Evolutionary conservation across 2,329 filamentous ascomycete species (phyloP), one percentile per base, ranked within the genome.

Genomic region (Aschersonia sp.): DNA sequence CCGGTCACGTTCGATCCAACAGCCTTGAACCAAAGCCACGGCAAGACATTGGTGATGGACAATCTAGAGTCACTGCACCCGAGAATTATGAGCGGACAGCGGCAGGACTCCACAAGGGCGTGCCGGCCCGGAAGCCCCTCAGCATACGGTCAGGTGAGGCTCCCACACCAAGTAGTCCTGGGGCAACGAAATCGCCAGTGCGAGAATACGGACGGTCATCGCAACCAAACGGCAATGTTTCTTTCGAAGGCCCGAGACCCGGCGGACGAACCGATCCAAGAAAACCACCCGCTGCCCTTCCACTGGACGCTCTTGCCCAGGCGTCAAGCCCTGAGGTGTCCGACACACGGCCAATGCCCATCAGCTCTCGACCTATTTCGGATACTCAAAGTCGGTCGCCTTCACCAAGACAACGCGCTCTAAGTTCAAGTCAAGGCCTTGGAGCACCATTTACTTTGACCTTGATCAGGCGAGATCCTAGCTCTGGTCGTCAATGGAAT

Each of bases 401-500:
- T 0, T 70, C 68, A 1, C 69, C 68, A 3, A 68, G 65, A 47
- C 58, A 53, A 44, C 59, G 54, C 38, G 54, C 56, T 5, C 9
- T 45, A 9, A 31, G 7, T n/a, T 48, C 50, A 29, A 54, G 61
- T 5, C 61, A 65, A 46, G 61, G 66, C 29, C 40, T n/a, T 30
- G 48, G 48, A 44, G 61, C 64, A 0, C 69, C 74, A 0, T 79
- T 78, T 52, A 72, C 69, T 2, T 64, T 80, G 10, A 82, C 78
- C 0, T 62, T 89, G 10, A 87, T 89, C 55, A 80, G 85, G n/a
- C 77, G 84, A 53, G 82, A 89, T 59, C 82, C 82, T 1, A 70
- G 74, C 29, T 77, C 80, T 6, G 78, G 79, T 5, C 72, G 71
- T 48, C 85, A 89, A 61, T 88, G 84, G 83, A 89, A 89, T 57